Evolutionary conservation across 306 rosid species (phyloP), one percentile per base, ranked within the genome.

Genomic region (Quercus glauca): DNA sequence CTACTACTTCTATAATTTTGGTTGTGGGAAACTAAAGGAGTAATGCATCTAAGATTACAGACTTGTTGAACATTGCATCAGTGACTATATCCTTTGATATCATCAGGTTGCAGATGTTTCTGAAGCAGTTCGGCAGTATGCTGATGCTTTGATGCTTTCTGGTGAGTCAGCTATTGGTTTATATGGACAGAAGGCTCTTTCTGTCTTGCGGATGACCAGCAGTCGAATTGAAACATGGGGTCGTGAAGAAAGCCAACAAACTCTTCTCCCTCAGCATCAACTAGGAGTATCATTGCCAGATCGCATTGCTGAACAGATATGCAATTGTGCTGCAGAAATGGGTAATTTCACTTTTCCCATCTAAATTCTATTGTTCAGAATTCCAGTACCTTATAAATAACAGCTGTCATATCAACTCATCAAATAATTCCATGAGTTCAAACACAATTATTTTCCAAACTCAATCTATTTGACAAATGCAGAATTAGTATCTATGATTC

Each of bases 151-250:
- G 87, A 94, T 92, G 98, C 82, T 94, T 72, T 89, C 90, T 20
- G 96, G 96, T 3, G 98, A 94, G 84, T 92, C 98, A 67, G 97
- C 98, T 37, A 92, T 94, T 74, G 97, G 98, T 60, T 85, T 80
- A 76, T 86, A 72, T 67, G 96, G 94, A 65, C 89, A 81, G 69
- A 94, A 94, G 83, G 96, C 98, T 76, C 87, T 94, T 45, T 79
- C 96, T 17, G 94, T 94, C 58, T 85, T 94, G 69, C 88, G 86
- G 55, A 92, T 82, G 92, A 73, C 92, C 60, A 90, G 98, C 81
- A 86, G 89, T 63, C 85, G 94, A 81, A 92, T 92, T 81, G 97
- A 94, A 81, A 76, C 85, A 35, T 92, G 92, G 93, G 85, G 89
- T 76, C 87, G 93, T n/a, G 89, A 82, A 73, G 96, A 92, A 82